A percentile compares a stretch with the other conserved stretches of the same genome.
Conservation (phyloP, 306 rosid species). For the Leucaena leucocephala region DNA sequence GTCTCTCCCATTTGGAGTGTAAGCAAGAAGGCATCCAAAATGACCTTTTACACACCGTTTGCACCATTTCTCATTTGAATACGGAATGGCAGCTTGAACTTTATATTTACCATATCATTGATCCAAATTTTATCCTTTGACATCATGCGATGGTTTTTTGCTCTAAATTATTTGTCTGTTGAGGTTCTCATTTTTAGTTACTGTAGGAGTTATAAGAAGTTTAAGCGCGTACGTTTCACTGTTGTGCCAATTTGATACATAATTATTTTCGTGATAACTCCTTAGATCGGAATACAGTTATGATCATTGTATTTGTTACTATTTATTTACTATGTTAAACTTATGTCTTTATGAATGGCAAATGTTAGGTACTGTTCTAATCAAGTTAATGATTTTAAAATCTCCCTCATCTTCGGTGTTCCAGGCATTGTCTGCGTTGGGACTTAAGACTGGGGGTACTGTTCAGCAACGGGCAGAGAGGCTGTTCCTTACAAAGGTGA, state of each 20-base stretch:
- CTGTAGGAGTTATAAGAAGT: background rate
- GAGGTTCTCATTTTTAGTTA: background rate
- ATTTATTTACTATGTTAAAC: too few species aligned
- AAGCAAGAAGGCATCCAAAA: background rate
- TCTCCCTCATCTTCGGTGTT: conserved; percentile 15
- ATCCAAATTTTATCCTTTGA: background rate
- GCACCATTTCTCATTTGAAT: background rate
- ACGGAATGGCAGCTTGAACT: background rate
- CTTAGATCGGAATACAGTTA: background rate
- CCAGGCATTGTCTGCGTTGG: conserved; percentile 80
- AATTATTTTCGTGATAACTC: background rate
- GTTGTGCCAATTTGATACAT: background rate
- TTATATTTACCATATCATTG: background rate
- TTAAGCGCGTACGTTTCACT: background rate
- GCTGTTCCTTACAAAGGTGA: conserved; percentile 92
- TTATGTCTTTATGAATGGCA: conserved; percentile 3
- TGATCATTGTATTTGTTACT: background rate
- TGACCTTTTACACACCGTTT: background rate
- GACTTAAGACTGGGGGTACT: conserved; percentile 91
- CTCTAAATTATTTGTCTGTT: background rate
- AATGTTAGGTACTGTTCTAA: conserved; percentile 12
- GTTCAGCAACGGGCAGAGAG: conserved; percentile 97
- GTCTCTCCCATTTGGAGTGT: background rate
- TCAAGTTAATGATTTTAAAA: conserved; percentile 21
- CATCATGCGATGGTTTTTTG: background rate